These are phyloP conservation scores for Blastocystis sp. DNA, from an alignment of 352 stramenopile species.

Conservation along the genomic window DNA sequence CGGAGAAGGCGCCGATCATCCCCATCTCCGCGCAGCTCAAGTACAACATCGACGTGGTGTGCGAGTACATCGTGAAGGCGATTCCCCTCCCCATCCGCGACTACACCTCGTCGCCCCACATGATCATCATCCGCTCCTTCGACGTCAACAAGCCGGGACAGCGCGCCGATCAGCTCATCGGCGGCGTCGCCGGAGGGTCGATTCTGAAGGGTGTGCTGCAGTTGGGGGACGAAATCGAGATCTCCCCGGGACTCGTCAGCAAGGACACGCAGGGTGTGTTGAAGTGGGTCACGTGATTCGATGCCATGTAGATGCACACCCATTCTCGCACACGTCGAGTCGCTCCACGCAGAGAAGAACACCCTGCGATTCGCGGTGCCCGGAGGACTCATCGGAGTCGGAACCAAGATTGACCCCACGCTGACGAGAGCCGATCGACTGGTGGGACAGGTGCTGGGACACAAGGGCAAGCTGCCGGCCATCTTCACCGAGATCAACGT, in stretches of 20 bases:
- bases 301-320: slow-evolving; percentile 73
- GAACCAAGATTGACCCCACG: slow-evolving; percentile 97
- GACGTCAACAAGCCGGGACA: slow-evolving; percentile 99
- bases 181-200: slow-evolving; percentile 80
- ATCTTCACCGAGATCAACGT: slow-evolving; percentile 98
- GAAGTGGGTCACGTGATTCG: slow-evolving; percentile 69
- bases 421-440: slow-evolving; percentile 95
- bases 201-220: slow-evolving; percentile 92
- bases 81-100: slow-evolving; percentile 93
- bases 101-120: slow-evolving; percentile 91
- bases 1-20: slow-evolving; percentile 95
- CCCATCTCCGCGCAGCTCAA: slow-evolving; percentile 97
- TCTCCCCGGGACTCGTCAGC: slow-evolving; percentile 95
- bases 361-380: slow-evolving; percentile 96
- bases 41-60: slow-evolving; percentile 99
- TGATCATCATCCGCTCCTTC: slow-evolving; percentile 99
- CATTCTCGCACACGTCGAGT: slow-evolving; percentile 87
- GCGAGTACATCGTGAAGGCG: slow-evolving; percentile 97
- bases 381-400: slow-evolving; percentile 97
- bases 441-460: slow-evolving; percentile 86
- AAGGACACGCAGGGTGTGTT: slow-evolving; percentile 88
- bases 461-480: slow-evolving; percentile 91
- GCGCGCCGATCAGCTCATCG: slow-evolving; percentile 89
- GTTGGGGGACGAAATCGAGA: slow-evolving; percentile 96
- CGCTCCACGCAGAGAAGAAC: slow-evolving; percentile 97